Base-by-base conservation (phyloP, 2,329 filamentous ascomycete species). In the Nemania diffusa region DNA sequence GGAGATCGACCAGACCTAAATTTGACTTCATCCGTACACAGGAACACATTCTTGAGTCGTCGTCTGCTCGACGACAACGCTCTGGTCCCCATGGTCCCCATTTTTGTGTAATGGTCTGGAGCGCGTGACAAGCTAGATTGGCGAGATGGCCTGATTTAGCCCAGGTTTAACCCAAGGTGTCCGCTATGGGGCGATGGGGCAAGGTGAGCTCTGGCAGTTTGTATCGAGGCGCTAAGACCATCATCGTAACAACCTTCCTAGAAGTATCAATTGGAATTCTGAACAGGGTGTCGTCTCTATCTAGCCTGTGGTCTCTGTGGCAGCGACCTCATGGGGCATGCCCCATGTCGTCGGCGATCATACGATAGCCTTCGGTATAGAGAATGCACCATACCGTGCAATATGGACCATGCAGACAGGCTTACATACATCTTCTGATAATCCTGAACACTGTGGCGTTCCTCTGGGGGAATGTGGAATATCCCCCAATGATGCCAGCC, bases 121-220 rank as follows among this genome's bases (percentile, higher is more conserved):
- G 52, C 61, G 61, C 62, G 65, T 70, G 68, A 68, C 52, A 53
- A 65, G 57, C 24, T 48, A 59, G 57, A 65, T 65, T 65, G 68
- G 57, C 65, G 65, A 69, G 60, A 62, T 65, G 68, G 65, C 57
- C 62, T 70, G 65, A 69, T 69, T 15, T 64, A 24, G 29, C 50
- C 51, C 50, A 40, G 24, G 64, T n/a, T 57, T 46, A 6, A 56
- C 32, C 11, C 40, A 11, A 40, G 44, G 42, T 62, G 24, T 59
- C 42, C 6, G 20, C 24, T 53, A 68, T 48, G 40, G 60, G 63
- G 63, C 50, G 37, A 70, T 57, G 58, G 32, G 29, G 51, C 44
- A 42, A 29, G 22, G 29, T 26, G 48, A 64, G 50, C 32, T 59
- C 57, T 59, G 40, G 22, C 62, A 57, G 63, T 42, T 52, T 58